Evolutionary conservation across 306 rosid species (phyloP), one percentile per base, ranked within the genome.

Genomic region (Lathyrus tuberosus): DNA sequence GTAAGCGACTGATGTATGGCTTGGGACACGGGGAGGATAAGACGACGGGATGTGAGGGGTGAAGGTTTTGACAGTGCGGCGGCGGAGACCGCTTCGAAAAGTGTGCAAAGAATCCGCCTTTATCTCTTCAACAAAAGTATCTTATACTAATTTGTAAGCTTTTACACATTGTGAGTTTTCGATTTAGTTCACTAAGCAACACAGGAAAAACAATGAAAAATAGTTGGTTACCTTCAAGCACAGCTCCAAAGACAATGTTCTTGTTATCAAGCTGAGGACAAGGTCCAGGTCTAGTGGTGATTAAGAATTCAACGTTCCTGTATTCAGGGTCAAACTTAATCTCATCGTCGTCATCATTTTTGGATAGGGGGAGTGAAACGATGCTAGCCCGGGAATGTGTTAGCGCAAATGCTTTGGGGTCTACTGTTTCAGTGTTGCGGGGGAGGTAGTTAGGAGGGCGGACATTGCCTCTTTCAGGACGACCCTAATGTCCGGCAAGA

Each of bases 201-300:
- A 52, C 31, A 20, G 4, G 0, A 9, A 22, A 18, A 20, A 52
- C 8, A 53, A 0, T 10, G 59, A 22, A 53, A 20, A 10, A 8
- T 8, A 20, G 56, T 48, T 16, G 8, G 30, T 54, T 78, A 89
- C 98, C 98, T 90, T 90, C 89, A 6, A 93, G 93, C 6, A 93
- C 97, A 0, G 91, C 53, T 46, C 98, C 97, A 42, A 93, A 93
- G 68, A 93, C 90, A 9, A 93, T 82, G 80, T 93, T 93, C 75
- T 81, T 88, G 43, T 18, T 40, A 72, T 93, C 97, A 30, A 93
- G 97, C 72, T 81, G 81, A 1, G 98, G 96, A 40, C 97, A 90
- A 20, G 96, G 98, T 1, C 94, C 94, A 1, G 98, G 97, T 5
- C 98, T 97, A 3, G 97, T 90, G 20, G 97, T 90, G 75, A 93